Evolutionary conservation across 768 basidiomycete genomes (phyloP).

Genomic region (Pleurotus eryngii): DNA sequence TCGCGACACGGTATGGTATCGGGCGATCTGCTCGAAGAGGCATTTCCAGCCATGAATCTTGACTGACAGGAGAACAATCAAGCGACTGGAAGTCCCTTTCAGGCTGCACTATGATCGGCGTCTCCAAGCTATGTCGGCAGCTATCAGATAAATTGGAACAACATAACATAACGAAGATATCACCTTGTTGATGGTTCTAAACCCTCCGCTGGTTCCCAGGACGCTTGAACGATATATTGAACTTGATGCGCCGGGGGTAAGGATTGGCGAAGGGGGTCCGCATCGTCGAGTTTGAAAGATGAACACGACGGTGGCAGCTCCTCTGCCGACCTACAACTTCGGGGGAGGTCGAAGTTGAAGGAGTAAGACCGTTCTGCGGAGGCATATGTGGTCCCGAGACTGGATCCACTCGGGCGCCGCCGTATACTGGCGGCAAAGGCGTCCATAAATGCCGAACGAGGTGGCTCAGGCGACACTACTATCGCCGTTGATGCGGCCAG

Average conservation of each 20-base stretch:
- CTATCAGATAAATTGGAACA: slow-evolving; percentile 6
- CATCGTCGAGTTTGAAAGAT: slow-evolving; percentile 10
- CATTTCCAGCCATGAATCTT: slow-evolving; percentile 66
- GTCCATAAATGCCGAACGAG: slow-evolving; percentile 40
- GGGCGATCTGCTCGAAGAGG: slow-evolving; percentile 60
- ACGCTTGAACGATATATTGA: slow-evolving; percentile 50
- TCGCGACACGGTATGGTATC: slow-evolving; percentile 64
- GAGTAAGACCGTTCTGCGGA: slow-evolving; percentile 38
- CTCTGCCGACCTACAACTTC: slow-evolving; percentile 44
- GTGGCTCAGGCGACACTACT: slow-evolving; percentile 31
- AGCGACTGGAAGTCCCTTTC: slow-evolving; percentile 57
- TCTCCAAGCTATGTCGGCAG: slow-evolving; percentile 47
- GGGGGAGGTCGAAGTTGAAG: slow-evolving; percentile 58
- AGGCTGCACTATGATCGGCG: slow-evolving; percentile 60
- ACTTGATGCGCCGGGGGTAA: slow-evolving; percentile 27
- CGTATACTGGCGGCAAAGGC: slow-evolving; percentile 30
- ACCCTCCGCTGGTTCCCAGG: slow-evolving; percentile 54
- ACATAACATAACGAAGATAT: slow-evolving; percentile 20
- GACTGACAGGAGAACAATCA: slow-evolving; percentile 40
- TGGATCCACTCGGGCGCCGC: slow-evolving; percentile 43
- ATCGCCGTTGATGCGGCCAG: slow-evolving; percentile 44
- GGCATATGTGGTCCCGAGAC: slow-evolving; percentile 26
- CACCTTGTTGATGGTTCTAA: slow-evolving; percentile 45
- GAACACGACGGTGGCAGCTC: slow-evolving; percentile 63
- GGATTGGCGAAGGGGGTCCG: background rate